phyloP scores from a whole-genome alignment of 768 basidiomycete genomes.

The Gloeophyllum trabeum region DNA sequence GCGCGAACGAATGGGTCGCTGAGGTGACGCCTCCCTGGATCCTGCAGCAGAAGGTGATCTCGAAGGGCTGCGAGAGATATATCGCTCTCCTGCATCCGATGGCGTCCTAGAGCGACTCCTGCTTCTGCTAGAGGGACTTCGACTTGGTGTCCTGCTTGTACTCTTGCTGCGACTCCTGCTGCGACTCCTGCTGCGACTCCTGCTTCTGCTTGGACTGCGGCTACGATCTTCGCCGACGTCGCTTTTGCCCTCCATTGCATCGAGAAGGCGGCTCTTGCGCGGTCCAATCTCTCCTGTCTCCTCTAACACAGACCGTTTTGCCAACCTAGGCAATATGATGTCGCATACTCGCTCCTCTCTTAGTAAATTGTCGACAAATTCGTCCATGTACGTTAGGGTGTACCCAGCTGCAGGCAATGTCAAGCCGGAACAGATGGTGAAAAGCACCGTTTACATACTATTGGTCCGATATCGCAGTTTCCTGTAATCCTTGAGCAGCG shows the following conservation, averaged over 20 bases:
- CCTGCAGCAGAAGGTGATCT: constrained; percentile 36
- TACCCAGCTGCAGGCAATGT: constrained; percentile 56
- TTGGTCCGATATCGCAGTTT: constrained; percentile 77
- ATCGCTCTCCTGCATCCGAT: constrained; percentile 41
- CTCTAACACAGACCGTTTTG: constrained; percentile 79
- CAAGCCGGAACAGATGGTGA: not conserved
- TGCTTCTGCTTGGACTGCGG: constrained; percentile 21
- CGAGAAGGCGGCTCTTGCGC: constrained; percentile 75
- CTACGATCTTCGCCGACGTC: constrained; percentile 29
- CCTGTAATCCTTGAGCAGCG: constrained; percentile 85
- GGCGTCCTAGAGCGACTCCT: constrained; percentile 18
- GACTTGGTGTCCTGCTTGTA: constrained; percentile 16
- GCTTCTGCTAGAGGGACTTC: constrained; percentile 6
- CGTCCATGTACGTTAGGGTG: constrained; percentile 79
- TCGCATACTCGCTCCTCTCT: constrained; percentile 92
- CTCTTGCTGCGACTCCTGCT: constrained; percentile 13
- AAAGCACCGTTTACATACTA: constrained; percentile 35
- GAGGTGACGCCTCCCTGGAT: constrained; percentile 55
- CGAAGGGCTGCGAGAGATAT: constrained; percentile 57
- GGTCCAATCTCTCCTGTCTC: constrained; percentile 86
- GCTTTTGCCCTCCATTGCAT: constrained; percentile 72
- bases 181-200: constrained; percentile 21
- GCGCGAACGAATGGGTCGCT: constrained; percentile 31
- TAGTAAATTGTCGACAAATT: constrained; percentile 78
- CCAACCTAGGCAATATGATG: constrained; percentile 85